Percentiles rank a stretch among this genome's conserved stretches.
Conservation (phyloP, 2,329 filamentous ascomycete genomes). For the Biscogniauxia sp. region DNA sequence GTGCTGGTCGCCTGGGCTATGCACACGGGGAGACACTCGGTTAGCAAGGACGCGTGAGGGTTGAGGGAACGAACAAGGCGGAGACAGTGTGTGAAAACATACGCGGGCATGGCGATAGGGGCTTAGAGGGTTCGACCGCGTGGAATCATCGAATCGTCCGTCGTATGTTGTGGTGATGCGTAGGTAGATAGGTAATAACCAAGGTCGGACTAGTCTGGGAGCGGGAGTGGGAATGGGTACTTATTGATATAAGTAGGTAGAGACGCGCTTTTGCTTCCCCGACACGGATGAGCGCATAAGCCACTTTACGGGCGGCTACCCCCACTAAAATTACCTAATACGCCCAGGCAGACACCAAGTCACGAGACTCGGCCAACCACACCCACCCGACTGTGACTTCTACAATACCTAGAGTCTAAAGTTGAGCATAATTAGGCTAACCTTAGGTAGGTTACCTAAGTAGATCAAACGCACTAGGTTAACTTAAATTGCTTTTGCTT, state of each 20-base stretch:
- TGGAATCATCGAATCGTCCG: constrained; percentile 5
- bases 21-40: constrained; percentile 6
- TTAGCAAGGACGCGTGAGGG: constrained; percentile 20
- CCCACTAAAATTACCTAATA: constrained; percentile 19
- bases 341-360: constrained; percentile 21
- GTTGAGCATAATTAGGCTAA: too few species aligned
- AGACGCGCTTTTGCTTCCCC: background rate
- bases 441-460: too few species aligned
- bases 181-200: background rate
- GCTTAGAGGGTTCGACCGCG: background rate
- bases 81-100: constrained; percentile 13
- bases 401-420: too few species aligned
- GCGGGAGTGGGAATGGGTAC: too few species aligned
- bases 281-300: constrained; percentile 4
- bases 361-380: constrained; percentile 14
- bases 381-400: background rate
- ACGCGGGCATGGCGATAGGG: constrained; percentile 29
- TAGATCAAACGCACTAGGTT: too few species aligned
- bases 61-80: background rate
- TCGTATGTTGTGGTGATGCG: background rate
- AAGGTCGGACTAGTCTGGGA: background rate
- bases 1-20: constrained; percentile 69
- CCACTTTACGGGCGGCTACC: background rate
- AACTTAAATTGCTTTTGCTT: too few species aligned
- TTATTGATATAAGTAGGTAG: too few species aligned